Conservation (phyloP, 2,329 filamentous ascomycete species). For the Fusarium nurragi region DNA sequence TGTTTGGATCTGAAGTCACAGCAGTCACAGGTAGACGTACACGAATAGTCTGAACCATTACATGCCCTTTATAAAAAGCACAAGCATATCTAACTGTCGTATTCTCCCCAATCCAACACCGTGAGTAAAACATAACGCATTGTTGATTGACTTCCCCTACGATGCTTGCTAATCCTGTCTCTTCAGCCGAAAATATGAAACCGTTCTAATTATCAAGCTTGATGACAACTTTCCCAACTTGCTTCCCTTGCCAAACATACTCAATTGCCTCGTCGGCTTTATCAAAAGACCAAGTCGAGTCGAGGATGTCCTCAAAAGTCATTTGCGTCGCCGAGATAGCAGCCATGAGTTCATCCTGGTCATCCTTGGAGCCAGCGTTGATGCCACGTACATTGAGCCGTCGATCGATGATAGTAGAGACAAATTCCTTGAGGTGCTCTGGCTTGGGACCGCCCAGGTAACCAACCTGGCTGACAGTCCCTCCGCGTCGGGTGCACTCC, state of each 20-base stretch:
- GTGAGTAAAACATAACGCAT: too few relatives aligned
- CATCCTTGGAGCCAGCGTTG: conserved; percentile 52
- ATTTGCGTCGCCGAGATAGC: conserved; percentile 49
- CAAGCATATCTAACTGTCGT: too few relatives aligned
- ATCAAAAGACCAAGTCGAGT: conserved; percentile 51
- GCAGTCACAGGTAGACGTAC: too few relatives aligned
- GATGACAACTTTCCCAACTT: conserved; percentile 55
- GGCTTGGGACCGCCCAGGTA: conserved; percentile 50
- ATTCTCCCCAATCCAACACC: too few relatives aligned
- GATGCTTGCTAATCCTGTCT: background rate
- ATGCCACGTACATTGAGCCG: conserved; percentile 51
- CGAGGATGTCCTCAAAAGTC: conserved; percentile 52
- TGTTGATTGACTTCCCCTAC: background rate
- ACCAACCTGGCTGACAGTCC: conserved; percentile 55
- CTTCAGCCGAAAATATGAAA: background rate
- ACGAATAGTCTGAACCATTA: too few relatives aligned
- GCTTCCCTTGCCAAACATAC: conserved; percentile 54
- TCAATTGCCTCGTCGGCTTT: conserved; percentile 54
- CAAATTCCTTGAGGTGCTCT: conserved; percentile 47
- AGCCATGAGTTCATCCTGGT: conserved; percentile 52
- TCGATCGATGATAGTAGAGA: conserved; percentile 51
- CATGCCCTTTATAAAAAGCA: too few relatives aligned
- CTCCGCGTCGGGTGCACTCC: conserved; percentile 53
- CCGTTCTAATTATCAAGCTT: background rate
- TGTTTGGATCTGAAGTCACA: background rate